phyloP scores from a whole-genome alignment of 2,329 filamentous ascomycete genomes.

The Mycosphaerella arachidis region DNA sequence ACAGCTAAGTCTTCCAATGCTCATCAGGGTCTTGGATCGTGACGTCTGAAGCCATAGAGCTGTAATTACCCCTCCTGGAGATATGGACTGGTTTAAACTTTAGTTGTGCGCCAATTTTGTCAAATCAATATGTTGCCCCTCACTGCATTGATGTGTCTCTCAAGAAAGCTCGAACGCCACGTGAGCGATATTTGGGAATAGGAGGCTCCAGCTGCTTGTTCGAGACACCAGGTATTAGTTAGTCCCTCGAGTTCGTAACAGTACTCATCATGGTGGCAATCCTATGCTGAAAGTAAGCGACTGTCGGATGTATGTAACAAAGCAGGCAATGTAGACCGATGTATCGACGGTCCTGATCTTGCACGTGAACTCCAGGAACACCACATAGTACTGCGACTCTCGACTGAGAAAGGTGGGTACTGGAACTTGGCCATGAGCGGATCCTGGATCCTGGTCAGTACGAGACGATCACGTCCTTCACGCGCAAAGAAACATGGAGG shows the following conservation, averaged over 20 bases:
- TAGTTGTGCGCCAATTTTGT: background rate
- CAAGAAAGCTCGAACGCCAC: background rate
- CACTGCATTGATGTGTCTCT: background rate
- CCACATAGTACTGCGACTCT: background rate
- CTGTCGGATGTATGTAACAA: too few species aligned
- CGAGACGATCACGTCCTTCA: background rate
- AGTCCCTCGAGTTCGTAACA: background rate
- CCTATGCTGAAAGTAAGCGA: too few species aligned
- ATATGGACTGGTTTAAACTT: background rate
- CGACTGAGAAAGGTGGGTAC: background rate
- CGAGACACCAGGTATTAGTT: background rate
- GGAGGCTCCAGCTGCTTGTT: background rate
- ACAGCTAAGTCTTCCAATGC: background rate
- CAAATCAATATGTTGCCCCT: background rate
- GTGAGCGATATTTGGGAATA: background rate
- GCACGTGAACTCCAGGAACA: background rate
- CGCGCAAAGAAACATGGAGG: background rate
- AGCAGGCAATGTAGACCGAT: too few species aligned
- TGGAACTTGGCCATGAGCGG: too few species aligned
- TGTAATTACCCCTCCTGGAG: background rate
- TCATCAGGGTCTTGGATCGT: background rate
- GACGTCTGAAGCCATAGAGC: background rate
- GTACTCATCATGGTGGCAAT: too few species aligned
- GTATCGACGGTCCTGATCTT: too few species aligned
- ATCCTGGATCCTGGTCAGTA: background rate